These are phyloP conservation scores for Picea abies DNA, from an alignment of 83 land plant species.

Conservation along the genomic window DNA sequence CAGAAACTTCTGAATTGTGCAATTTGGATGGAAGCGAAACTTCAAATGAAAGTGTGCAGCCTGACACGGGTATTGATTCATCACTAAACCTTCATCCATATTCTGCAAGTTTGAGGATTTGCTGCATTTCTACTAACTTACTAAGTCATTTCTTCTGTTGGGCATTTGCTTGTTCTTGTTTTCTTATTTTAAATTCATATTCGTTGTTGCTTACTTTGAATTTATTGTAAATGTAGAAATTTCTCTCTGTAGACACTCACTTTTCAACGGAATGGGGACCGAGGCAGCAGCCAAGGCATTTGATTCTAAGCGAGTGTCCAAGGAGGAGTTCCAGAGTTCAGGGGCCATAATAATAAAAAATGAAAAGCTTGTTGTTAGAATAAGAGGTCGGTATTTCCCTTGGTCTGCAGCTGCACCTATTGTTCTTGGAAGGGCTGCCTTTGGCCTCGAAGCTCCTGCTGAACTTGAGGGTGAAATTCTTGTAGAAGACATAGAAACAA, in stretches of 20 bases:
- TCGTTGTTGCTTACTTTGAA: not conserved
- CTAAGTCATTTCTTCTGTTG: not conserved
- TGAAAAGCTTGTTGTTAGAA: slow-evolving; percentile 50
- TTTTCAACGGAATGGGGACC: slow-evolving; percentile 60
- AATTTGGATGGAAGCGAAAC: slow-evolving; percentile 4
- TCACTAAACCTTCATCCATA: not conserved
- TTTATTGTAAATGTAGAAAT: slow-evolving; percentile 48
- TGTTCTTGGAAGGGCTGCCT: slow-evolving; percentile 58
- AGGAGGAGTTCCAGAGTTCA: slow-evolving; percentile 46
- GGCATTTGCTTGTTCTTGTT: not conserved
- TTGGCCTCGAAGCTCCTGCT: slow-evolving; percentile 42
- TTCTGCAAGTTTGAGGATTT: not conserved
- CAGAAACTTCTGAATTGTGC: slow-evolving; percentile 3
- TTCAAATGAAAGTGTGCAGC: slow-evolving; percentile 5
- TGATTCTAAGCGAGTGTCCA: slow-evolving; percentile 50
- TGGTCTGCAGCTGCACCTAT: slow-evolving; percentile 65
- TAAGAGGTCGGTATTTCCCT: slow-evolving; percentile 40
- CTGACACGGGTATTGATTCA: not conserved
- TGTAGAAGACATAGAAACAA: slow-evolving; percentile 39
- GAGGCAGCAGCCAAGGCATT: slow-evolving; percentile 54
- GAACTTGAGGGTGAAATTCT: slow-evolving; percentile 47
- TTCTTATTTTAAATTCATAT: not conserved
- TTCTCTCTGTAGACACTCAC: slow-evolving; percentile 59
- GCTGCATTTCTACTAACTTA: not conserved
- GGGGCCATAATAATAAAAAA: slow-evolving; percentile 50